Evolutionary conservation across 2,329 filamentous ascomycete genomes (phyloP), one percentile per base, ranked within the genome.

Genomic region (Cadophora malorum): DNA sequence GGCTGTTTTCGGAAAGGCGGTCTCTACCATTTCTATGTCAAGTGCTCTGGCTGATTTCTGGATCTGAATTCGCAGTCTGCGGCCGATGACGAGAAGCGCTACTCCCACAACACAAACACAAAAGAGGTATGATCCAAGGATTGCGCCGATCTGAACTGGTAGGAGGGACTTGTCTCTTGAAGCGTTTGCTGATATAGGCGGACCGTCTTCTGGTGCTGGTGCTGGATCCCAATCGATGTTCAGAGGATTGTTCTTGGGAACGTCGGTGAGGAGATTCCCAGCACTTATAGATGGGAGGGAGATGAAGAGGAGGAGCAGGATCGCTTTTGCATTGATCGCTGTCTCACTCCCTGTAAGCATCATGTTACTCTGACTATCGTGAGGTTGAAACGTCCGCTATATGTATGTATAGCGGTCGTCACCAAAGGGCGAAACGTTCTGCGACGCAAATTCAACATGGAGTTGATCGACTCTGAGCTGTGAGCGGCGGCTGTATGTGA

Each of bases 111-210:
- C 79, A 75, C 93, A 84, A 76, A 96, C 85, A 45, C 89, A 92
- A 69, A 93, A 79, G 67, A 94, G 85, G 87, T 97, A 97, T 68
- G 92, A 90, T 69, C 90, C 93, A 68, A 95, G 85, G 69, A 98
- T 91, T 72, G 90, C 93, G 71, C 91, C 91, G 73, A 97, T 90
- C 79, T 97, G 91, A 68, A 88, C 90, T 21, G 94, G 93, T 25
- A 97, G 86, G 66, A 91, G 88, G 21, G 84, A 80, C 71, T 82
- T 81, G 77, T 94, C 84, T 74, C 88, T 83, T 60, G 88, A 79
- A 47, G 89, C 86, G 74, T 84, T 80, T 65, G 83, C 83, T 50
- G 88, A 88, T 55, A 88, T 78, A 9, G 86, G 82, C 67, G 89
- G 86, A 8, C 87, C 87, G 79, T 88, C 81, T 78, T 88, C 84